These are phyloP conservation scores for Letharia columbiana DNA, from an alignment of 495 filamentous ascomycete genomes.

Conservation along the genomic window DNA sequence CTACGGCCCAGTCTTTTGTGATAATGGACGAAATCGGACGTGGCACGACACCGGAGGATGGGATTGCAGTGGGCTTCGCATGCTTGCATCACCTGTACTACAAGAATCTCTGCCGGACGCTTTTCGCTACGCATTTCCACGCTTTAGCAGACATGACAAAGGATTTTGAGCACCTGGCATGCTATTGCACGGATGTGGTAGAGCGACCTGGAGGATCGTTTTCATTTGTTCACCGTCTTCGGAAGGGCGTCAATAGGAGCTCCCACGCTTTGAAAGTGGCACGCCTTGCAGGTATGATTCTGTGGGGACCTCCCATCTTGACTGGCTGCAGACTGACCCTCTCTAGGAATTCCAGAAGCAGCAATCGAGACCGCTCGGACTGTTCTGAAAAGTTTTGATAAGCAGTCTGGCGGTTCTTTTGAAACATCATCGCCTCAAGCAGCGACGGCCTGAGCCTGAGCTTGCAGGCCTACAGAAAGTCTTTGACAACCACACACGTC, in stretches of 20 bases:
- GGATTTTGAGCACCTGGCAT: conserved; percentile 55
- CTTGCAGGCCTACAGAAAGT: not conserved
- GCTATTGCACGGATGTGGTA: conserved; percentile 84
- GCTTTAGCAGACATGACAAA: conserved; percentile 66
- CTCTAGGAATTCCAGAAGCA: conserved; percentile 33
- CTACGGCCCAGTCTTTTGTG: conserved; percentile 60
- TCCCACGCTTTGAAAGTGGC: conserved; percentile 93
- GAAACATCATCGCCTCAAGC: not conserved
- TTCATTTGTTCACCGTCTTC: conserved; percentile 75
- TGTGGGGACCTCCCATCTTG: not conserved
- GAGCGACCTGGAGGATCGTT: conserved; percentile 54
- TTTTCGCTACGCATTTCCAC: conserved; percentile 97
- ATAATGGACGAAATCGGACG: conserved; percentile 98
- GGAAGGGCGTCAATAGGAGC: conserved; percentile 71
- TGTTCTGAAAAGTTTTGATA: conserved; percentile 24
- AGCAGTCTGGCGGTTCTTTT: not conserved
- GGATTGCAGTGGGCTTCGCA: conserved; percentile 81
- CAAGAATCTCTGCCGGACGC: conserved; percentile 63
- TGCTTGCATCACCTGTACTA: conserved; percentile 72
- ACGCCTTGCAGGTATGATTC: conserved; percentile 57
- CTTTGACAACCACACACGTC: not conserved
- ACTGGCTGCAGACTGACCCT: not conserved
- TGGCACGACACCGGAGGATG: conserved; percentile 88
- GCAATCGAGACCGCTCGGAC: conserved; percentile 34
- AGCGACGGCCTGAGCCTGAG: not conserved